These are phyloP conservation scores for Cryptococcus hybrid DNA, from an alignment of 1,284 basidiomycete species.

Conservation along the genomic window DNA sequence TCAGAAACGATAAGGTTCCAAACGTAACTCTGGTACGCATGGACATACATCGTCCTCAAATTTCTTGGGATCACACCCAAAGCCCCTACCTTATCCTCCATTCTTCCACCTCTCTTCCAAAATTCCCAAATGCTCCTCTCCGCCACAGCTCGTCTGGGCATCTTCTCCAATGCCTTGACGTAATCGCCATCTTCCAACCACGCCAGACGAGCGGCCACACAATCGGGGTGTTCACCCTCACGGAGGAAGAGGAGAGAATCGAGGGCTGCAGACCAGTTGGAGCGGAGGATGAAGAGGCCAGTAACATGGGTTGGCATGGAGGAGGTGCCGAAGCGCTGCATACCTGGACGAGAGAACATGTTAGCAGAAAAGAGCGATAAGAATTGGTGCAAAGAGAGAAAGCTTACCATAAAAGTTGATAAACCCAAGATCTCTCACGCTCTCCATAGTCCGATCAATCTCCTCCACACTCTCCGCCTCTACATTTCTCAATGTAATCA, in stretches of 20 bases:
- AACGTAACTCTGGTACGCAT: conserved; percentile 97
- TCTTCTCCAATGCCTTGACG: conserved; percentile 70
- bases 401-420: conserved; percentile 92
- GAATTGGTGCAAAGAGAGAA: not conserved
- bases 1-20: conserved; percentile 97
- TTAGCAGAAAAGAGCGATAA: not conserved
- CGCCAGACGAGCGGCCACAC: conserved; percentile 70
- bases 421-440: conserved; percentile 81
- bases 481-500: conserved; percentile 89
- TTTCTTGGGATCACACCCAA: conserved; percentile 89
- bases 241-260: conserved; percentile 76
- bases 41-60: conserved; percentile 93
- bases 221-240: conserved; percentile 86
- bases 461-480: conserved; percentile 68
- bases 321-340: conserved; percentile 99
- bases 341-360: conserved; percentile 57
- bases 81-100: conserved; percentile 81
- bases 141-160: conserved; percentile 87
- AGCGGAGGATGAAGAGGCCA: conserved; percentile 81
- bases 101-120: conserved; percentile 75
- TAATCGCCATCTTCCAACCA: conserved; percentile 78
- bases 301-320: conserved; percentile 93
- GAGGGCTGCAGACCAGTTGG: conserved; percentile 84
- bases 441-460: conserved; percentile 73
- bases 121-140: conserved; percentile 91